Percentiles rank a stretch among this genome's conserved stretches.
Evolutionary conservation across 164 flowering plant species (phyloP).

Genomic region (Piper longum): DNA sequence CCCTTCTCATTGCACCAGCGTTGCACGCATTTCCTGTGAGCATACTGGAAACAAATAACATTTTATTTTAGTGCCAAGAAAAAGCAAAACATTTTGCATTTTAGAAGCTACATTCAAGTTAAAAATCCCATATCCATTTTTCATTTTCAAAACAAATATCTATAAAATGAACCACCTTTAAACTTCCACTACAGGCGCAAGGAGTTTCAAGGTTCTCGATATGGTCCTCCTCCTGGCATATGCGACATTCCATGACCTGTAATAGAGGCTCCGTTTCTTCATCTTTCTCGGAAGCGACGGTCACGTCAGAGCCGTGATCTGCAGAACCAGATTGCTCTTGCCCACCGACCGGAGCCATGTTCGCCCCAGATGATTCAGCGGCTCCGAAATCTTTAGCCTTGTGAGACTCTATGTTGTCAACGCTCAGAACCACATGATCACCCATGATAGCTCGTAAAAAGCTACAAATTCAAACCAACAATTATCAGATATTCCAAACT

Average conservation of each 20-base stretch:
- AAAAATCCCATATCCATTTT: too few species aligned
- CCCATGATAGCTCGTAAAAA: slow-evolving; percentile 19
- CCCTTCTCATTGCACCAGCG: slow-evolving; percentile 68
- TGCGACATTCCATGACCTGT: slow-evolving; percentile 50
- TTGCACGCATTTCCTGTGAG: slow-evolving; percentile 61
- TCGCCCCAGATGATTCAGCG: slow-evolving; percentile 20
- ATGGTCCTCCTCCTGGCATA: slow-evolving; percentile 68
- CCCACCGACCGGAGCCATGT: slow-evolving; percentile 8
- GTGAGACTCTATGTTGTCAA: slow-evolving; percentile 25
- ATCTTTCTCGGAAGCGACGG: slow-evolving; percentile 18
- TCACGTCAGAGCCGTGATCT: slow-evolving; percentile 10
- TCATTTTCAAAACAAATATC: too few species aligned
- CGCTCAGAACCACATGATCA: slow-evolving; percentile 43
- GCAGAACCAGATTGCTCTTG: slow-evolving; percentile 15
- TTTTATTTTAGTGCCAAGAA: background rate
- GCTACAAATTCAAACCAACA: too few species aligned
- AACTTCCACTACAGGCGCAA: slow-evolving; percentile 63
- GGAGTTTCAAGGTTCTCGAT: slow-evolving; percentile 41
- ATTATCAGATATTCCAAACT: too few species aligned
- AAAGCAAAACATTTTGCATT: too few species aligned
- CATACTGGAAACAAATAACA: slow-evolving; percentile 31
- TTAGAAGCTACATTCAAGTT: too few species aligned
- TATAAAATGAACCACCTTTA: slow-evolving; percentile 31
- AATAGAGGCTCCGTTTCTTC: slow-evolving; percentile 42
- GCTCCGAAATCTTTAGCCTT: slow-evolving; percentile 13